Evolutionary conservation across 139 green algal genomes (phyloP).

Genomic region (Micractinium conductrix): DNA sequence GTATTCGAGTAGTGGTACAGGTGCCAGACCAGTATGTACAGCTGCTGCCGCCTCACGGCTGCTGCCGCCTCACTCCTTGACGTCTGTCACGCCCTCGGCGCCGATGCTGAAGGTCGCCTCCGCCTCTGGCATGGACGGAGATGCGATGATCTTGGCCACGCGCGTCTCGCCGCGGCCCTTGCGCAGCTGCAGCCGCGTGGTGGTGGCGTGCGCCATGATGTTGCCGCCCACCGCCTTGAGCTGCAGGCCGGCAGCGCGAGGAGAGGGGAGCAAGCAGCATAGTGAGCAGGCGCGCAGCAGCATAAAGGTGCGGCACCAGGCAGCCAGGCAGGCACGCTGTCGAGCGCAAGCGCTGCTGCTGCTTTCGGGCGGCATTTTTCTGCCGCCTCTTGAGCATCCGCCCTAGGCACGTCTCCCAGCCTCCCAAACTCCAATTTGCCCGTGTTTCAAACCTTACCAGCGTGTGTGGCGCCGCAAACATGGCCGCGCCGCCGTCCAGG

Average conservation of each 20-base stretch:
- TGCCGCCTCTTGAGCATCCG: no score
- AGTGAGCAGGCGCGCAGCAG: no score
- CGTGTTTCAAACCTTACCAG: background rate
- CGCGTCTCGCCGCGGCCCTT: constrained; percentile 93
- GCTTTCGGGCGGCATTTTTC: no score
- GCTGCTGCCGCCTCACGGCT: background rate
- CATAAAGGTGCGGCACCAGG: no score
- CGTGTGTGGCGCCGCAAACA: constrained; percentile 87
- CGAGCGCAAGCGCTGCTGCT: no score
- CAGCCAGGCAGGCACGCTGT: no score
- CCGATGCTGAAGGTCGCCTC: constrained; percentile 95
- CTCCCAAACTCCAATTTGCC: background rate
- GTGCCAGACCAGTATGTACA: no score
- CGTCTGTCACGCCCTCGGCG: constrained; percentile 67
- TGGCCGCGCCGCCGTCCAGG: constrained; percentile 83
- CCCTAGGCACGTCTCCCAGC: no score
- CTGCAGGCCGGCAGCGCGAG: constrained; percentile 2
- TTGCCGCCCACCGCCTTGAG: constrained; percentile 99
- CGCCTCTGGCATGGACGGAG: constrained; percentile 89
- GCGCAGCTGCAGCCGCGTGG: constrained; percentile 91
- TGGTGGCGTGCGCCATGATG: constrained; percentile 99
- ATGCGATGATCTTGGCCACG: constrained; percentile 86
- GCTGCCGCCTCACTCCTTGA: constrained; percentile 78
- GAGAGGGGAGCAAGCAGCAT: no score
- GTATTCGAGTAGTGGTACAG: no score